Base-by-base conservation (phyloP, 2,329 filamentous ascomycete species). In the Epichloe gansuensis region DNA sequence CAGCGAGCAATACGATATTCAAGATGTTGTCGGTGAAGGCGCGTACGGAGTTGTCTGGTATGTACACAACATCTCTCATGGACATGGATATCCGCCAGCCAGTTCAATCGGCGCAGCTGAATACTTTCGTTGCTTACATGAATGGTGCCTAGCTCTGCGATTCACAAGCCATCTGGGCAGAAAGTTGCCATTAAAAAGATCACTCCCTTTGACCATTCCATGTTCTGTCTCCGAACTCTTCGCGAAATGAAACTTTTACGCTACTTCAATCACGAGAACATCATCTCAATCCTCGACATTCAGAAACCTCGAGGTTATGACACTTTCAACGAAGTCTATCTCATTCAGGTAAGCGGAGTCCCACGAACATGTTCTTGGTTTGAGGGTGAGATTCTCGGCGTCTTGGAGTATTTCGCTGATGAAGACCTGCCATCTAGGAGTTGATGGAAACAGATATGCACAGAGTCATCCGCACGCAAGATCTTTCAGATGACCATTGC, bases 171-270 rank as follows among this genome's bases (percentile, higher is more conserved):
- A 23, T 97, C 93, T 0, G 85, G 90, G 57, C 93, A 98, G 72
- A 97, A 97, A 74, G 93, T 98, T 55, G 93, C 93, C 56, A 98
- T 98, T 78, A 98, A 98, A 80, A 98, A 98, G 81, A 98, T 98
- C 65, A 97, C 91, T 0, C 93, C 93, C 5, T 98, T 98, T 71
- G 93, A 98, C 66, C 93, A 97, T 70, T 95, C 90, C 68, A 96
- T 96, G 91, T 96, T 96, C 78, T 96, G 91, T 69, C 75, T 98
- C 64, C 81, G 93, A 69, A 98, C 93, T 1, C 77, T 98, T 60
- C 90, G 93, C 70, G 93, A 98, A 74, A 98, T 98, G 93, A 98
- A 98, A 81, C 79, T 98, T 54, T 76, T 98, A 64, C 82, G 93
- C 64, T 97, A 98, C 74, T 98, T 98, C 77, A 98, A 97, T 74